Evolutionary conservation across 306 rosid species (phyloP).

Genomic region (Ceratonia siliqua): DNA sequence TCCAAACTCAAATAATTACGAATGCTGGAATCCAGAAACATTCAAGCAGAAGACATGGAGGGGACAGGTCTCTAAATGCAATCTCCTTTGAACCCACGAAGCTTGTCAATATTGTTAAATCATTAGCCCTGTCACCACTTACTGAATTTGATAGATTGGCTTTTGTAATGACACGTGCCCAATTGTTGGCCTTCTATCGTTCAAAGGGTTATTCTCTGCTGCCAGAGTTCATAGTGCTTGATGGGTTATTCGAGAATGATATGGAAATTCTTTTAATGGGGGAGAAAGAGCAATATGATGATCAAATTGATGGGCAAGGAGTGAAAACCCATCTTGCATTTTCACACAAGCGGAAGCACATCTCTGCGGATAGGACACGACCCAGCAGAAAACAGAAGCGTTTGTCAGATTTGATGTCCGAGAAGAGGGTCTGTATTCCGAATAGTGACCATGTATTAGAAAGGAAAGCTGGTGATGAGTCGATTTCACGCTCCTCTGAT

Average conservation of each 20-base stretch:
- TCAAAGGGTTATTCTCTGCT: constrained; percentile 67
- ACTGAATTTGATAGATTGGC: constrained; percentile 50
- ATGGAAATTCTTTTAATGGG: constrained; percentile 30
- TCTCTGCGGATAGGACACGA: constrained; percentile 12
- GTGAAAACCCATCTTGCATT: constrained; percentile 15
- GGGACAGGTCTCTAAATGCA: constrained; percentile 44
- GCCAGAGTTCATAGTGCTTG: constrained; percentile 52
- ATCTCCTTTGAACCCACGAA: constrained; percentile 59
- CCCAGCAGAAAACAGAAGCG: constrained; percentile 38
- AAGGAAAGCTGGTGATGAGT: constrained; percentile 32
- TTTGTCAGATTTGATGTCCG: constrained; percentile 42
- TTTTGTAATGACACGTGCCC: constrained; percentile 48
- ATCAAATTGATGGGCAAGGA: constrained; percentile 33
- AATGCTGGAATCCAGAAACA: constrained; percentile 64
- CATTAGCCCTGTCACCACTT: constrained; percentile 55
- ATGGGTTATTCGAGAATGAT: constrained; percentile 45
- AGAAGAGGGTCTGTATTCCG: constrained; percentile 32
- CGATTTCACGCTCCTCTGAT: constrained; percentile 23
- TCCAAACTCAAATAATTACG: constrained; percentile 50
- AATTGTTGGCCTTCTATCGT: constrained; percentile 53
- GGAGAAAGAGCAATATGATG: constrained; percentile 38
- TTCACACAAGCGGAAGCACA: constrained; percentile 35
- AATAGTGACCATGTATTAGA: constrained; percentile 29
- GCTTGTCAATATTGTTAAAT: constrained; percentile 54
- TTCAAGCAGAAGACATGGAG: constrained; percentile 54